phyloP scores from a whole-genome alignment of 768 basidiomycete genomes.

The Boletus rex-veris region DNA sequence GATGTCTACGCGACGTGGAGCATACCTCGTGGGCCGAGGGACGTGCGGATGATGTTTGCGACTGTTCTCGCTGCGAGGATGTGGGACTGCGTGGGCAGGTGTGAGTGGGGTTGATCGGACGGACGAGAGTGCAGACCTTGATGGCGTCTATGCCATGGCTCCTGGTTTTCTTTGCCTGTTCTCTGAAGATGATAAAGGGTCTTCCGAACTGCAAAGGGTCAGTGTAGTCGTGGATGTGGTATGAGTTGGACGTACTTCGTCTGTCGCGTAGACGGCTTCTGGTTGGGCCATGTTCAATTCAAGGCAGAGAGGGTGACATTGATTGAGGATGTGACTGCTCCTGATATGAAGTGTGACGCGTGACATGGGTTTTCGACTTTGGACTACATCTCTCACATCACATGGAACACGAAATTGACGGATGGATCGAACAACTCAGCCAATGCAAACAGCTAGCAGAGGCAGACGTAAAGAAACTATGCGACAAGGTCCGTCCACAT shows the following conservation, averaged over 20 bases:
- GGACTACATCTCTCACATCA: slow-evolving; percentile 20
- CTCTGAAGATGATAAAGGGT: slow-evolving; percentile 96
- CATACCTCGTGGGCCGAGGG: slow-evolving; percentile 88
- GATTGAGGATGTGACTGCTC: slow-evolving; percentile 22
- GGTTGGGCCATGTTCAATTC: slow-evolving; percentile 33
- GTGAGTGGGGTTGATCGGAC: slow-evolving; percentile 1
- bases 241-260: slow-evolving; percentile 55
- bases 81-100: slow-evolving; percentile 58
- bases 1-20: slow-evolving; percentile 2
- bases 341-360: slow-evolving; percentile 28
- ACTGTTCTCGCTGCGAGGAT: slow-evolving; percentile 95
- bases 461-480: slow-evolving; percentile 93
- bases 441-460: slow-evolving; percentile 97
- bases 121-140: slow-evolving; percentile 53
- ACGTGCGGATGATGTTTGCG: slow-evolving; percentile 91
- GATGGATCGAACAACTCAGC: slow-evolving; percentile 94
- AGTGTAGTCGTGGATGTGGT: background rate
- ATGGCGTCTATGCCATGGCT: slow-evolving; percentile 93
- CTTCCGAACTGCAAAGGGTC: slow-evolving; percentile 66
- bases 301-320: slow-evolving; percentile 20
- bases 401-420: slow-evolving; percentile 80
- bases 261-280: slow-evolving; percentile 81
- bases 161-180: slow-evolving; percentile 90
- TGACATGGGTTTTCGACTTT: slow-evolving; percentile 7
- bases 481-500: slow-evolving; percentile 78